Conservation (phyloP, 2,329 filamentous ascomycete species). For the Fusarium austroafricanum region DNA sequence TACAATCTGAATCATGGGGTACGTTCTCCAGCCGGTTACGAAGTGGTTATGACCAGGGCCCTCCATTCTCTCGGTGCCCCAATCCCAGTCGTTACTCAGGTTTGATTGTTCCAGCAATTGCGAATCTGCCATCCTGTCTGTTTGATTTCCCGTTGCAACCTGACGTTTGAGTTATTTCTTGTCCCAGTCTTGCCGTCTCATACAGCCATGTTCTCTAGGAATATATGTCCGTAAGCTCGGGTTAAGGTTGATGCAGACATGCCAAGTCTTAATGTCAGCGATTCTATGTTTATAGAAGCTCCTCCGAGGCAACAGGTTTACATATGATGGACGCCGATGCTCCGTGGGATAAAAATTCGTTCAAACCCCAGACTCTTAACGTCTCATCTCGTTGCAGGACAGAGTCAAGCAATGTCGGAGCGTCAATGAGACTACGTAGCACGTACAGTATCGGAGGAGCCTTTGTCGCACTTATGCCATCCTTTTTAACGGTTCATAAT, state of each 20-base stretch:
- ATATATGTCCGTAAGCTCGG: neutral
- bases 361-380: conserved; percentile 12
- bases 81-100: conserved; percentile 17
- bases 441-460: conserved; percentile 19
- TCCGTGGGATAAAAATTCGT: conserved; percentile 17
- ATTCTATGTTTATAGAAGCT: conserved; percentile 18
- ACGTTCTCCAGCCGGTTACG: conserved; percentile 28
- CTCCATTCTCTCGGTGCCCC: conserved; percentile 42
- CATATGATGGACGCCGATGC: conserved; percentile 6
- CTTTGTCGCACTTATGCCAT: conserved; percentile 18
- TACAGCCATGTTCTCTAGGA: neutral
- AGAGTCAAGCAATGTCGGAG: conserved; percentile 15
- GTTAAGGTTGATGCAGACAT: conserved; percentile 9
- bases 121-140: conserved; percentile 7
- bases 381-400: conserved; percentile 29
- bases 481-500: conserved; percentile 2
- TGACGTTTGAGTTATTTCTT: conserved; percentile 32
- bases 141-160: conserved; percentile 30
- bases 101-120: conserved; percentile 15
- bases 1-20: conserved; percentile 20
- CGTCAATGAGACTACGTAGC: conserved; percentile 13
- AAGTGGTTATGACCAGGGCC: conserved; percentile 29
- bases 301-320: neutral
- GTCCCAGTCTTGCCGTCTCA: conserved; percentile 16
- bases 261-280: conserved; percentile 18